Evolutionary conservation across 129 eudicot species (phyloP).

Genomic region (Pseudognaphalium luteoalbum): DNA sequence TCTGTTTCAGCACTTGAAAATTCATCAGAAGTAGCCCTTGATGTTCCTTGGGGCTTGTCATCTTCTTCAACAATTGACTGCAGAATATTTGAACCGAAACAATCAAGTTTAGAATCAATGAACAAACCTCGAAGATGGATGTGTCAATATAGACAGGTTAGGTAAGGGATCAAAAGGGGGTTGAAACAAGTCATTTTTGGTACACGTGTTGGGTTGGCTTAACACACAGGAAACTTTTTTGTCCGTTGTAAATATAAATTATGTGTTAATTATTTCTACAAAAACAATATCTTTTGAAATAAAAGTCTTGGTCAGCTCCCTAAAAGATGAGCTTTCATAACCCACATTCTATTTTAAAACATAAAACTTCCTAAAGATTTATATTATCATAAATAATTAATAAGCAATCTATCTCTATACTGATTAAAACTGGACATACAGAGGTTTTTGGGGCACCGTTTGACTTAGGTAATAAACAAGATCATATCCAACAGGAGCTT

Average conservation of each 20-base stretch:
- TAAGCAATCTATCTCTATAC: background rate
- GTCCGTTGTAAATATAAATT: background rate
- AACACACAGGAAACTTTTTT: background rate
- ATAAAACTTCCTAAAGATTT: background rate
- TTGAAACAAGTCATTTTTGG: background rate
- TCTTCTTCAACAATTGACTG: slow-evolving; percentile 90
- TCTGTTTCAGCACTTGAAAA: slow-evolving; percentile 61
- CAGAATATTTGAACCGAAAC: background rate
- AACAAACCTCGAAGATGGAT: background rate
- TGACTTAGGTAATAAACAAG: background rate
- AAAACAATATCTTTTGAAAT: background rate
- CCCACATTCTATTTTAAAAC: background rate
- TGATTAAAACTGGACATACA: background rate
- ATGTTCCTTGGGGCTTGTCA: slow-evolving; percentile 50
- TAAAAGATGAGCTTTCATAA: background rate
- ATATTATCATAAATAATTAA: no score
- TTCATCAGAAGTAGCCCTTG: slow-evolving; percentile 38
- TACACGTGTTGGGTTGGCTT: background rate
- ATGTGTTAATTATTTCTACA: background rate
- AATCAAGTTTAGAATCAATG: background rate
- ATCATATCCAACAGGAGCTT: background rate
- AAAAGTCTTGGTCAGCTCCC: background rate
- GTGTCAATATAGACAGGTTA: background rate
- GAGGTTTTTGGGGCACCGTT: background rate
- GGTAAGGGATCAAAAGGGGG: background rate